Base-by-base conservation (phyloP, 805 yeast genomes). In the Schwanniomyces sp. region DNA sequence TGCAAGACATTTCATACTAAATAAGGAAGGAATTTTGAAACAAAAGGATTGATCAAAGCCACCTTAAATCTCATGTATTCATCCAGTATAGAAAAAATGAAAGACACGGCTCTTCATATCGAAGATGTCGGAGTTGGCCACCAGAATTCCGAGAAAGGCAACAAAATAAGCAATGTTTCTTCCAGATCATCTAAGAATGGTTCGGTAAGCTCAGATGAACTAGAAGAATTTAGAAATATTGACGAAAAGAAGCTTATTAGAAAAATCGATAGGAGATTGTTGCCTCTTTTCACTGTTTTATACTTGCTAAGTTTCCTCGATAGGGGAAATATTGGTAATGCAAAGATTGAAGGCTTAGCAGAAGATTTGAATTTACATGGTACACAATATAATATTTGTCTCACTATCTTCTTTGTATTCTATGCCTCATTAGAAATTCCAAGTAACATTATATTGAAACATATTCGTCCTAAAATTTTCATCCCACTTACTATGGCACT, bases 281-380 rank as follows among this genome's bases (percentile, higher is more conserved):
- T 26, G 69, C 82, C 4, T 62, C 80, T 28, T 72, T 84, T 70
- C 85, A 86, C 0, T 79, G 80, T 50, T 53, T 83, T 48, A 73
- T 82, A 80, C 82, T 83, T 58, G 64, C 78, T 40, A 81, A 81
- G 9, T 69, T 84, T 46, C 82, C 83, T 82, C 47, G 87, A 82
- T 62, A 66, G 88, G 54, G 76, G 77, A 43, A 83, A 84, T 58
- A 62, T 84, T 41, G 58, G 70, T 3, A 85, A 82, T 55, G 86
- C 86, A 7, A 69, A 80, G 4, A 69, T 88, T 0, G 88, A 81
- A 52, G 75, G 79, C 52, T 53, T 84, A 54, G 60, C 82, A 42
- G 64, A 60, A 1, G 87, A 84, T 52, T 66, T 83, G 47, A 58
- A 68, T 0, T 55, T 84, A 56, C 74, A 75, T n/a, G 81, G 85